These are phyloP conservation scores for Fraxinus greggii DNA, from an alignment of 305 asterid species.

Conservation along the genomic window DNA sequence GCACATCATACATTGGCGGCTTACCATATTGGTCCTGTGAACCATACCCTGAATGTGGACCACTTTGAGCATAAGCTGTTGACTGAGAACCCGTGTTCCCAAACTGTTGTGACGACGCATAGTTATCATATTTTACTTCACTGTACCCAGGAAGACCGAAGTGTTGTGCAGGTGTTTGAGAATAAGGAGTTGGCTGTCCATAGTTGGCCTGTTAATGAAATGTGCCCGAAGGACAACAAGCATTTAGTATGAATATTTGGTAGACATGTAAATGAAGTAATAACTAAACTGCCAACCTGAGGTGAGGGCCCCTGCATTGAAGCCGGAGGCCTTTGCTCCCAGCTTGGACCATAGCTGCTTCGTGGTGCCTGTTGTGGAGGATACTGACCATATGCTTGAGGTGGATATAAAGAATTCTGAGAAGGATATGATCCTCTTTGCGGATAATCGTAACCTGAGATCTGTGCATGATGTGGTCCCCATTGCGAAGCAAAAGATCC, in stretches of 20 bases:
- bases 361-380: slow-evolving; percentile 76
- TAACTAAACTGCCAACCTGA: slow-evolving; percentile 52
- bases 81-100: slow-evolving; percentile 78
- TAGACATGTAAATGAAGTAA: neutral
- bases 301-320: slow-evolving; percentile 67
- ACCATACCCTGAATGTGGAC: slow-evolving; percentile 59
- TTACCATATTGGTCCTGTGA: slow-evolving; percentile 70
- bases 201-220: slow-evolving; percentile 59
- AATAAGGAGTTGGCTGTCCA: slow-evolving; percentile 57
- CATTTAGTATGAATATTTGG: neutral
- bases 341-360: slow-evolving; percentile 71
- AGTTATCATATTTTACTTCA: slow-evolving; percentile 64
- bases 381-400: slow-evolving; percentile 71
- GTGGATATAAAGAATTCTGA: slow-evolving; percentile 66
- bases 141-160: slow-evolving; percentile 79
- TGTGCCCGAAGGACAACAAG: slow-evolving; percentile 4
- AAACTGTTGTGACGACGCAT: slow-evolving; percentile 56
- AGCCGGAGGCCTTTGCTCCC: slow-evolving; percentile 90
- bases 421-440: slow-evolving; percentile 81
- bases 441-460: slow-evolving; percentile 67
- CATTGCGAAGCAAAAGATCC: slow-evolving; percentile 78
- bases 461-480: slow-evolving; percentile 74
- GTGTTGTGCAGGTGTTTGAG: slow-evolving; percentile 65
- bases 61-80: slow-evolving; percentile 61
- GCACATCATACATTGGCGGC: slow-evolving; percentile 63